A percentile compares a stretch with the other conserved stretches of the same genome.
Conservation (phyloP, 768 basidiomycete species). For the Goffeauzyma gilvescens region DNA sequence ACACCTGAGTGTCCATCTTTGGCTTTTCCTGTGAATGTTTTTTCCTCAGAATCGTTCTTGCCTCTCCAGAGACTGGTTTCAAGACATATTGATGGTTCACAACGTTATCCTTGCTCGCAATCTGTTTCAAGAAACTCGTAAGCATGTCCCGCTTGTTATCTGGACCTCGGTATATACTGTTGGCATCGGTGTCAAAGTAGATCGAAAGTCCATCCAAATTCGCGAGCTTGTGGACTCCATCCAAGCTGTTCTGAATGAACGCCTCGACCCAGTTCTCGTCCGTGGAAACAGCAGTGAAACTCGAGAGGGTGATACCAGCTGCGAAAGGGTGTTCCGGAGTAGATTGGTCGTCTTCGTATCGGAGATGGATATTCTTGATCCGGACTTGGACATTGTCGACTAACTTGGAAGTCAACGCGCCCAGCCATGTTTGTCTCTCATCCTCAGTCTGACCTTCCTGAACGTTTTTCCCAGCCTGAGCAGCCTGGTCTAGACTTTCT, state of each 20-base stretch:
- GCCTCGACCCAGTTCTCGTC: slow-evolving; percentile 71
- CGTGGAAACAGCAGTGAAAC: slow-evolving; percentile 75
- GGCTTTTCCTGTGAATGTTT: slow-evolving; percentile 54
- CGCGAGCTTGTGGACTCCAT: slow-evolving; percentile 83
- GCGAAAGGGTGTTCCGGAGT: slow-evolving; percentile 92
- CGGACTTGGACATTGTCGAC: slow-evolving; percentile 93
- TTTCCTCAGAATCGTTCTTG: slow-evolving; percentile 70
- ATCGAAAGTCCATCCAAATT: slow-evolving; percentile 67
- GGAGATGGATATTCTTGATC: slow-evolving; percentile 82
- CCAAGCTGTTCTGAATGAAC: slow-evolving; percentile 74
- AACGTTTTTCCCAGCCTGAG: slow-evolving; percentile 34
- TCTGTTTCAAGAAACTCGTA: slow-evolving; percentile 45
- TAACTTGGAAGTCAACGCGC: slow-evolving; percentile 62
- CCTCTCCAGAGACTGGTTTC: slow-evolving; percentile 88
- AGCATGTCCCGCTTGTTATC: slow-evolving; percentile 44
- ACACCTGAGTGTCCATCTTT: slow-evolving; percentile 64
- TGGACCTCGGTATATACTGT: slow-evolving; percentile 48
- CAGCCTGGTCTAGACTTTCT: slow-evolving; percentile 38
- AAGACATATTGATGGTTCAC: slow-evolving; percentile 73
- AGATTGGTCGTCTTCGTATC: slow-evolving; percentile 87
- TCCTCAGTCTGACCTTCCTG: background rate
- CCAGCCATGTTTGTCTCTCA: slow-evolving; percentile 55
- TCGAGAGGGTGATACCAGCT: slow-evolving; percentile 66
- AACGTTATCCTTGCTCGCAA: slow-evolving; percentile 37
- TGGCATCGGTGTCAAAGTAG: slow-evolving; percentile 87